Conservation (phyloP, 331 rosid species). For the Rosa hybrid region DNA sequence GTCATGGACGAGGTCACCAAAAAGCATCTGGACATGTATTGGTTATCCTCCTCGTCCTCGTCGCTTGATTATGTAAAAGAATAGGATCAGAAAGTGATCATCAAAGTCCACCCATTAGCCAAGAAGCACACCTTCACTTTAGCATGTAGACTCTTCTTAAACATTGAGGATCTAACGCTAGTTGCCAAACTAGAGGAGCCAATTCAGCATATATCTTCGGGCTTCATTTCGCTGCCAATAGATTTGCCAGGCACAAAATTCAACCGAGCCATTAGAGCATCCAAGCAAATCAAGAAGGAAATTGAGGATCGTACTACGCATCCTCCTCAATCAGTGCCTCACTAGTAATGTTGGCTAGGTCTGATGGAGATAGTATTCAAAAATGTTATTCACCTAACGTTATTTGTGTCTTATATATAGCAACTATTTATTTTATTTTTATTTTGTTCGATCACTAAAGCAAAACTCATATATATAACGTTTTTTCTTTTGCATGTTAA, state of each 20-base stretch:
- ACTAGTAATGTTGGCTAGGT: too few relatives aligned
- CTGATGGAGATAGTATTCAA: too few relatives aligned
- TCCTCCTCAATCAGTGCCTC: neutral
- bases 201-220: neutral
- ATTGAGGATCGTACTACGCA: neutral
- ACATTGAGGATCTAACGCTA: constrained; percentile 1
- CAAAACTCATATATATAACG: too few relatives aligned
- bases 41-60: neutral
- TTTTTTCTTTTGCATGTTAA: too few relatives aligned
- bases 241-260: neutral
- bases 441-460: too few relatives aligned
- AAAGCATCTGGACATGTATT: neutral
- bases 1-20: constrained; percentile 14
- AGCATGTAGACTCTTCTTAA: constrained; percentile 6
- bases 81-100: neutral
- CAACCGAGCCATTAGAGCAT: neutral
- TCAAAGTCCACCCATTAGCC: neutral
- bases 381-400: too few relatives aligned
- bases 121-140: constrained; percentile 2
- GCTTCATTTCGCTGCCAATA: neutral
- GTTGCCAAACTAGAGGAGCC: neutral
- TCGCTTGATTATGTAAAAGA: neutral
- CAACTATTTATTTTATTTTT: too few relatives aligned
- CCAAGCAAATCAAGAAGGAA: constrained; percentile 4
- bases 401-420: too few relatives aligned